A percentile compares a stretch with the other conserved stretches of the same genome.
These are phyloP conservation scores for Leccinum disarticulatum DNA, from an alignment of 768 basidiomycete species.

Conservation along the genomic window DNA sequence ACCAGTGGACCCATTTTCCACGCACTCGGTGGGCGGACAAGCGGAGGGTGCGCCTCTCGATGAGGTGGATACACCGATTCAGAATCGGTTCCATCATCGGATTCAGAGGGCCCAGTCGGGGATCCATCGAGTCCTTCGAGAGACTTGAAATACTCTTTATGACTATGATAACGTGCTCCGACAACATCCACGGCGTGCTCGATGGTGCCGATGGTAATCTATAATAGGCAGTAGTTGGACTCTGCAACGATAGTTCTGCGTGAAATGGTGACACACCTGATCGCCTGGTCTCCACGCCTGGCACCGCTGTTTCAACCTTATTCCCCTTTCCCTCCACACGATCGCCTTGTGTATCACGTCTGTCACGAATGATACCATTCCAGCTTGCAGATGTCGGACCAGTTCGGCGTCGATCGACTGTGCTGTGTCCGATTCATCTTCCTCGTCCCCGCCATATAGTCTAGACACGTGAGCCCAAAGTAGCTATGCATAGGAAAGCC, in stretches of 20 bases:
- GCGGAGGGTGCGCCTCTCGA: constrained; percentile 37
- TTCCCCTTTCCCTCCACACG: constrained; percentile 57
- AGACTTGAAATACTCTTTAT: constrained; percentile 41
- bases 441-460: constrained; percentile 25
- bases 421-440: constrained; percentile 21
- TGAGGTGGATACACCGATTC: constrained; percentile 16
- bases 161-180: constrained; percentile 39
- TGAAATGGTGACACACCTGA: constrained; percentile 34
- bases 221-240: constrained; percentile 5
- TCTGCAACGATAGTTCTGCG: neutral
- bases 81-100: neutral
- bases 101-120: neutral
- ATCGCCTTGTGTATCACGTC: constrained; percentile 52
- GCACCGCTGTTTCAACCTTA: constrained; percentile 52
- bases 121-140: constrained; percentile 24
- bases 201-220: constrained; percentile 48
- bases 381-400: constrained; percentile 44
- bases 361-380: constrained; percentile 51
- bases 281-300: constrained; percentile 57
- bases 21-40: constrained; percentile 32
- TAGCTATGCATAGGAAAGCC: constrained; percentile 18
- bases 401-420: constrained; percentile 50
- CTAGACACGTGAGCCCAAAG: constrained; percentile 13
- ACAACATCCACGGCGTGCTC: constrained; percentile 49
- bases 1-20: constrained; percentile 12